phyloP scores from a whole-genome alignment of 2,329 filamentous ascomycete genomes.

The Rachicladosporium sp. region DNA sequence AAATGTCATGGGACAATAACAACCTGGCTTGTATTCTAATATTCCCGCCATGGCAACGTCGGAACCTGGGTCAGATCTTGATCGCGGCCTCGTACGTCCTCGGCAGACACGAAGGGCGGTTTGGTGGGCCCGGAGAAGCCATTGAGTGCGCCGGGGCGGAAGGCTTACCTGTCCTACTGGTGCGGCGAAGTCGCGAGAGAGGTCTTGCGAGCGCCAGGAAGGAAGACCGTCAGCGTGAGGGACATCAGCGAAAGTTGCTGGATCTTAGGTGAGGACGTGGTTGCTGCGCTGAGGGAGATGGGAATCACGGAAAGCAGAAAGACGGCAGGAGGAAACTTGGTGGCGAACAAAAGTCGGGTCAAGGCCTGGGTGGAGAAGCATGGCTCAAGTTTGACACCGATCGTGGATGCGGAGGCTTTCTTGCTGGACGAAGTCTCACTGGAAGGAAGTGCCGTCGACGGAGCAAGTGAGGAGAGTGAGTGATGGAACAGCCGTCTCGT shows the following conservation, averaged over 20 bases:
- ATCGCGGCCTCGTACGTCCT: conserved; percentile 94
- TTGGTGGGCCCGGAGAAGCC: conserved; percentile 89
- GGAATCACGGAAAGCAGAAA: conserved; percentile 49
- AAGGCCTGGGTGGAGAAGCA: conserved; percentile 55
- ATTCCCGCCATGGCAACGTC: conserved; percentile 90
- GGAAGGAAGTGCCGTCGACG: conserved; percentile 40
- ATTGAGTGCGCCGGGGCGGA: conserved; percentile 70
- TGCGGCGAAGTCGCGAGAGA: conserved; percentile 68
- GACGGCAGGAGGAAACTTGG: conserved; percentile 36
- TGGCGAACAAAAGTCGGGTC: conserved; percentile 47
- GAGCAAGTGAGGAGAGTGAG: conserved; percentile 16
- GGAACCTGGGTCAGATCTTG: conserved; percentile 73
- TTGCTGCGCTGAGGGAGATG: conserved; percentile 70
- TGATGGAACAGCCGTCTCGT: not conserved
- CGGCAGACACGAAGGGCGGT: conserved; percentile 64
- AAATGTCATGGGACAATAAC: conserved; percentile 97
- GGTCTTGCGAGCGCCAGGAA: conserved; percentile 34
- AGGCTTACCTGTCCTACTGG: conserved; percentile 80
- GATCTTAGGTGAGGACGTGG: conserved; percentile 74
- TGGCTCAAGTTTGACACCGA: conserved; percentile 48
- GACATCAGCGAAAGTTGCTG: conserved; percentile 67
- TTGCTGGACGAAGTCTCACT: conserved; percentile 36
- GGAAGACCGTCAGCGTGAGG: conserved; percentile 50
- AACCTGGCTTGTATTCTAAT: conserved; percentile 93
- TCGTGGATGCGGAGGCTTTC: conserved; percentile 66